Evolutionary conservation across 2,329 filamentous ascomycete species (phyloP), one percentile per base, ranked within the genome.

Genomic region (Ophiobolus disseminans): DNA sequence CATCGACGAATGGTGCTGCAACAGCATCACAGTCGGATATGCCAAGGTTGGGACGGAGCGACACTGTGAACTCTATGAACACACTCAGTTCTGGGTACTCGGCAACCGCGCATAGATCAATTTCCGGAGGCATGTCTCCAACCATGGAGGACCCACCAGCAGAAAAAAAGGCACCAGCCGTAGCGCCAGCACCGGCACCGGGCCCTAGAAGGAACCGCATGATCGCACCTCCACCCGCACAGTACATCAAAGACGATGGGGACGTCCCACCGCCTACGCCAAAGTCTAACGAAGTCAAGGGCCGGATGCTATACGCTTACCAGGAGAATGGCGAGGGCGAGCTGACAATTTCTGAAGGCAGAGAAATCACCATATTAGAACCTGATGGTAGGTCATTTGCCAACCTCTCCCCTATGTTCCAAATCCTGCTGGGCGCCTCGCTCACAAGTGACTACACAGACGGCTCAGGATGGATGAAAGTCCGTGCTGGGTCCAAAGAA

Each of bases 301-400:
- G 89, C 38, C 95, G 87, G 74, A 96, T 97, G 92, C 62, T 97
- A 1, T 99, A 97, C 68, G 63, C 83, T 0, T 99, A 97, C 65
- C 87, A 95, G 55, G 89, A 87, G 7, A 87, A 80, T 43, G 88
- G 87, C 1, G 86, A 89, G 0, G 93, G 91, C 5, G 94, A 99
- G 72, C 74, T 97, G 11, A 86, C 85, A 0, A 86, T 96, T 1
- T 75, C 85, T 4, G 93, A 96, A 60, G 91, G 90, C 10, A 83
- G 86, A 44, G 88, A 95, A 7, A 82, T 99, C 22, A 77, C 78
- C 0, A 81, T 97, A 35, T 64, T 97, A 4, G 92, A 97, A 69
- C 85, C 90, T 14, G 95, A 99, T 76, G 91, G 91, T 96, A 83
- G 78, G 86, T 78, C 38, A 41, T 46, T 43, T 39, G 6, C 34